These are phyloP conservation scores for Lodderomyces metapsilosis DNA, from an alignment of 1,139 yeast species.

Conservation along the genomic window DNA sequence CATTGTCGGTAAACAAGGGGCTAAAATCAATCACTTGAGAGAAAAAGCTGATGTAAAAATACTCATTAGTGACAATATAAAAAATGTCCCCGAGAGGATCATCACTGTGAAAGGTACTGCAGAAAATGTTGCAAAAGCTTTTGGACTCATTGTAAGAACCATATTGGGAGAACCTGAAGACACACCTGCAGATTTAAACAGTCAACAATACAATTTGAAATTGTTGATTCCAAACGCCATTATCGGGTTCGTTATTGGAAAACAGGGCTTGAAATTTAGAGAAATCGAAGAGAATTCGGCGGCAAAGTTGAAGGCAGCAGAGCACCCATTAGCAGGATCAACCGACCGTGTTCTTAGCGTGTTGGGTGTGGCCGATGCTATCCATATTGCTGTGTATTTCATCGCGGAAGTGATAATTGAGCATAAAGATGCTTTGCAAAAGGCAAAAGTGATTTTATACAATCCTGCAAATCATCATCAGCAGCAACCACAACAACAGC, in stretches of 20 bases:
- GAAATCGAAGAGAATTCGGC: constrained; percentile 86
- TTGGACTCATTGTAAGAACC: constrained; percentile 69
- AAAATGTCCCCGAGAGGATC: constrained; percentile 75
- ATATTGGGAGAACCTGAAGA: constrained; percentile 69
- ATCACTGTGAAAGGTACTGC: constrained; percentile 74
- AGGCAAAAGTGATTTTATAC: constrained; percentile 56
- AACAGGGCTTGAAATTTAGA: constrained; percentile 69
- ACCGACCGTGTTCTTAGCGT: constrained; percentile 76
- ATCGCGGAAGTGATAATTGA: constrained; percentile 66
- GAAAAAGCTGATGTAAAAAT: constrained; percentile 65
- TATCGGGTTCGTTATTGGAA: constrained; percentile 83
- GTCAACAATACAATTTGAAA: constrained; percentile 57
- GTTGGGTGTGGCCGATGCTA: constrained; percentile 82
- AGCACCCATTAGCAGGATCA: constrained; percentile 70
- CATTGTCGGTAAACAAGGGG: constrained; percentile 79
- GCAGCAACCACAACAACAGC: neutral
- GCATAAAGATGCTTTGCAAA: constrained; percentile 52
- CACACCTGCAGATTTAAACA: constrained; percentile 55
- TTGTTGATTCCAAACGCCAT: constrained; percentile 75
- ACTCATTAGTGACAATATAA: constrained; percentile 74
- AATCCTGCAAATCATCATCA: constrained; percentile 56
- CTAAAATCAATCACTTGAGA: constrained; percentile 63
- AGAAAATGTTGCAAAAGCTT: constrained; percentile 80
- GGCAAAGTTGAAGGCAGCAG: constrained; percentile 76
- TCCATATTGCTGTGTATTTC: constrained; percentile 79